Base-by-base conservation (phyloP, 169 alveolate species). In the Eimeria maxima region DNA sequence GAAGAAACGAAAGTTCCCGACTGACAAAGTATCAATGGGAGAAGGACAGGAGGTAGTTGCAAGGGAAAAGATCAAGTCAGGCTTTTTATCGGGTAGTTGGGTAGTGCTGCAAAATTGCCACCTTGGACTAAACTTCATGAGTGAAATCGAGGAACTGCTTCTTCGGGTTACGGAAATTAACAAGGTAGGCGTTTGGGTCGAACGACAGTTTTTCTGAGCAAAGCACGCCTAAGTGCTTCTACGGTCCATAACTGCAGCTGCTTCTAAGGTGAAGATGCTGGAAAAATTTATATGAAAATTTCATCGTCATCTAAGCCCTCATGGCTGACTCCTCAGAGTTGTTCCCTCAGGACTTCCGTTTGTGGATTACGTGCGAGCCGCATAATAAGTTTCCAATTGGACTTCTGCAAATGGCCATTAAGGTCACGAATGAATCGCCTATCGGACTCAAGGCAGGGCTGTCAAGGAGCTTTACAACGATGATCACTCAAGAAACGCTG, bases 381-480 rank as follows among this genome's bases (percentile, higher is more conserved):
- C 98, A 98, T 95, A 97, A 97, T 69, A 97, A 97, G 92, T 99
- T 99, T 98, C 99, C 99, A 96, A 98, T 99, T 45, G 99, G 99
- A 95, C 97, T 99, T 95, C 98, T 99, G 60, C 99, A 99, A 97
- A 98, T 98, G 98, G 98, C 99, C 73, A 98, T 99, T 96, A 99
- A 99, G 97, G 99, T 98, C 90, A 99, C 99, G 14, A 97, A 98
- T 87, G 99, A 99, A 94, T 99, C 99, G 53, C 99, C 99, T 5
- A 98, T 99, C 90, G 99, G 99, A 44, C 97, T 99, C 90, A 98
- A 99, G 97, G 99, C 99, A 7, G 99, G 99, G 95, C 98, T 99
- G 96, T 96, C 97, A 67, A 98, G 99, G 95, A 99, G 99, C 90
- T 99, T 98, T 98, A 97, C 99, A 33, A 98, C 99, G 71, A 98